A percentile compares a stretch with the other conserved stretches of the same genome.
Evolutionary conservation across 331 rosid genomes (phyloP).

Genomic region (Acacia pycnantha): DNA sequence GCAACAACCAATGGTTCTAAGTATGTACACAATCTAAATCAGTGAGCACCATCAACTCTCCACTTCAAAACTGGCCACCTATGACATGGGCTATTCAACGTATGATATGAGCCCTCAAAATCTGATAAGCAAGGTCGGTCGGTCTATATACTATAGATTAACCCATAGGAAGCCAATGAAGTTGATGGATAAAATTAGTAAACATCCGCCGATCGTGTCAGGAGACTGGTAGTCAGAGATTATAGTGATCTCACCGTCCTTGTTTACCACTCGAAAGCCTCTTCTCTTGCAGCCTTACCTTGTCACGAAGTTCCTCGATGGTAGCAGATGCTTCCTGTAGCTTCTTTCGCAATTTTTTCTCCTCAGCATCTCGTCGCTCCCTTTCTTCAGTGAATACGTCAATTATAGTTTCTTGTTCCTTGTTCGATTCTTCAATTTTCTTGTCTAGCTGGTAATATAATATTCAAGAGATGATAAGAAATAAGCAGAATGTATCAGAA

Average conservation of each 20-base stretch:
- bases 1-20: not conserved
- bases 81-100: not conserved
- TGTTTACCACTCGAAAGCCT: slow-evolving; percentile 29
- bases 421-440: slow-evolving; percentile 57
- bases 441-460: slow-evolving; percentile 51
- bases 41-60: not conserved
- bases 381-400: slow-evolving; percentile 85
- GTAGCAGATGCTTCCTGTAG: slow-evolving; percentile 65
- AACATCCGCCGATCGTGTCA: not conserved
- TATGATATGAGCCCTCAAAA: not conserved
- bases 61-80: not conserved
- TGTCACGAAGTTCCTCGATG: slow-evolving; percentile 51
- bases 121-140: not conserved
- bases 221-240: not conserved
- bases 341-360: slow-evolving; percentile 65
- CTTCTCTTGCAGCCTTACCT: slow-evolving; percentile 42
- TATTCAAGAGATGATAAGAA: not conserved
- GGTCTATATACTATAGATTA: not conserved
- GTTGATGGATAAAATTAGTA: not conserved
- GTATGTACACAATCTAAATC: not conserved
- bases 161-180: not conserved
- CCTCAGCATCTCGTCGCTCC: slow-evolving; percentile 74
- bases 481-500: not conserved
- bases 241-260: slow-evolving; percentile 6
- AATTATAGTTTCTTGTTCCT: slow-evolving; percentile 74